Evolutionary conservation across 306 rosid genomes (phyloP).

Genomic region (Lathyrus oleraceus): DNA sequence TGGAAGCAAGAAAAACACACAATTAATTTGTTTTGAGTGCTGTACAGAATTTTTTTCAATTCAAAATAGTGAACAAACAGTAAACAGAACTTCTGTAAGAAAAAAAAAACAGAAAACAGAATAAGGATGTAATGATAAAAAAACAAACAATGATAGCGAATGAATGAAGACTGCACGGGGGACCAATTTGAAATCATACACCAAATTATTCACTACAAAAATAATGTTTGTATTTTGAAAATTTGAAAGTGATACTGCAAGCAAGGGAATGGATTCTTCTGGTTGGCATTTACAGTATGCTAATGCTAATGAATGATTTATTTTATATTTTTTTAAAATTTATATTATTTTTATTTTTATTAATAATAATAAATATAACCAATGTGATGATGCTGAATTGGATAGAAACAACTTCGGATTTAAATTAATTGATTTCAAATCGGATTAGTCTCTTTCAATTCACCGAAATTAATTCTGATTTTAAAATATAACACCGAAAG

Average conservation of each 20-base stretch:
- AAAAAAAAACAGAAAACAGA: constrained; percentile 8
- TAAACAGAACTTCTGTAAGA: not conserved
- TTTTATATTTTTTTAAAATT: not conserved
- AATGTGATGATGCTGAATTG: too few relatives aligned
- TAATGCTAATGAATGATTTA: not conserved
- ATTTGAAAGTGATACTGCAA: not conserved
- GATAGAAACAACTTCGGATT: too few relatives aligned
- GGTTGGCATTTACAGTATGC: constrained; percentile 32
- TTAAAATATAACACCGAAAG: too few relatives aligned
- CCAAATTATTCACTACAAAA: not conserved
- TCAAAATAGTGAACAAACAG: constrained; percentile 2
- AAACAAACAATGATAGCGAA: constrained; percentile 1
- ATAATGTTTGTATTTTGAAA: not conserved
- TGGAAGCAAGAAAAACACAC: constrained; percentile 41
- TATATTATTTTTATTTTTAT: too few relatives aligned
- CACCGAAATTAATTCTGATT: too few relatives aligned
- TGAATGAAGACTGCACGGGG: constrained; percentile 18
- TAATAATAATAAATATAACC: too few relatives aligned
- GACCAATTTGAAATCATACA: constrained; percentile 23
- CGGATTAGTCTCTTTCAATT: too few relatives aligned
- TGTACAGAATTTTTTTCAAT: constrained; percentile 22
- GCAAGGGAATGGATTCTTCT: constrained; percentile 22
- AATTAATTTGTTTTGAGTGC: constrained; percentile 30
- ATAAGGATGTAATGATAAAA: constrained; percentile 1
- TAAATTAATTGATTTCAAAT: too few relatives aligned